Evolutionary conservation across 2,329 filamentous ascomycete species (phyloP).

Genomic region (Botryotinia globosa): DNA sequence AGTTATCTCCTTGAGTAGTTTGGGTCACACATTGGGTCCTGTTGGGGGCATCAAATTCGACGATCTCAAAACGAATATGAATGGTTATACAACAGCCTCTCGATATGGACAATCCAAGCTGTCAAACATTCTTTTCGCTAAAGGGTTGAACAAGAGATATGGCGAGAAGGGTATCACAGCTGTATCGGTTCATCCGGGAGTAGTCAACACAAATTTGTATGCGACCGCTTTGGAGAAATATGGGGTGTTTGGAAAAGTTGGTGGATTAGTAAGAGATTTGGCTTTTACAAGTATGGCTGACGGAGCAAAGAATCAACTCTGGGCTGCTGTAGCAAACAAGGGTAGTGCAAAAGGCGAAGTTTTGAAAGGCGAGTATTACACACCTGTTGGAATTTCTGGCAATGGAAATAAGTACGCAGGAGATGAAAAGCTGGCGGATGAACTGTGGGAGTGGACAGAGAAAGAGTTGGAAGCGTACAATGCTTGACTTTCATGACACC

Average conservation of each 20-base stretch:
- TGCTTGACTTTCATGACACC: constrained; percentile 4
- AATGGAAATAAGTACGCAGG: constrained; percentile 28
- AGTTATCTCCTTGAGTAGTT: constrained; percentile 15
- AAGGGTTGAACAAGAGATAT: constrained; percentile 42
- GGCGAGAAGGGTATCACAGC: constrained; percentile 38
- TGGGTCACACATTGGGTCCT: constrained; percentile 11
- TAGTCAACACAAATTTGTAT: constrained; percentile 25
- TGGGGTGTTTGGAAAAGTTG: constrained; percentile 11
- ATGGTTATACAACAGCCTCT: not conserved
- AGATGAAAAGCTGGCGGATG: constrained; percentile 35
- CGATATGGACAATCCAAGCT: constrained; percentile 49
- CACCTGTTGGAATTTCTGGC: constrained; percentile 40
- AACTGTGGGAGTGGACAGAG: constrained; percentile 40
- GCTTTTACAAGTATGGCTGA: constrained; percentile 19
- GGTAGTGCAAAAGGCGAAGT: constrained; percentile 28
- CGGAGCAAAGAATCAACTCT: constrained; percentile 45
- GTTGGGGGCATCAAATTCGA: constrained; percentile 36
- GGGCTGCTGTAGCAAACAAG: constrained; percentile 37
- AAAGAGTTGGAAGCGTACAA: constrained; percentile 31
- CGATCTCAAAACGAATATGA: constrained; percentile 19
- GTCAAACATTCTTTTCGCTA: constrained; percentile 46
- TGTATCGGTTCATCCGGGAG: constrained; percentile 44
- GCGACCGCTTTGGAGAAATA: not conserved
- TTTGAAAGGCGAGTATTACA: constrained; percentile 41
- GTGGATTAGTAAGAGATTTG: not conserved